phyloP scores from a whole-genome alignment of 2,329 filamentous ascomycete genomes.

The Sporothrix sp. region DNA sequence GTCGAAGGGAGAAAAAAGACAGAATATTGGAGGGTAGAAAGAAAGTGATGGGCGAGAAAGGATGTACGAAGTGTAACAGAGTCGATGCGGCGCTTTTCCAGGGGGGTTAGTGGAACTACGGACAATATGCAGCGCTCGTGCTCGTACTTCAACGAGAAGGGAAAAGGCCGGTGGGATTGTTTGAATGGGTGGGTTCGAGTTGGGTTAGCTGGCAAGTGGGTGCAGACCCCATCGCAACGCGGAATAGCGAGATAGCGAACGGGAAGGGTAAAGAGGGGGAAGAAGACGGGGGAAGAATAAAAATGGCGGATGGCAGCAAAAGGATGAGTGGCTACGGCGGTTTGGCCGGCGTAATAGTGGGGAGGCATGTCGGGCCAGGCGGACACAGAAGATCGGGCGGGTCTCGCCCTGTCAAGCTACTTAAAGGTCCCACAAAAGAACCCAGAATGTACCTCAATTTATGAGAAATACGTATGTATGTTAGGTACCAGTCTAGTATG shows the following conservation, averaged over 20 bases:
- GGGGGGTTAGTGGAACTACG: no score
- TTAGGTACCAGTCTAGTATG: background rate
- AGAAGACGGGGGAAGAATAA: slow-evolving; percentile 3
- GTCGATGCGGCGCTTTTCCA: background rate
- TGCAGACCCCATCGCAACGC: background rate
- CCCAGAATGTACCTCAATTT: background rate
- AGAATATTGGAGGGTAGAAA: slow-evolving; percentile 2
- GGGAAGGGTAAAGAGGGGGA: background rate
- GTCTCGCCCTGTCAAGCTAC: background rate
- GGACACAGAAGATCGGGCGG: slow-evolving; percentile 14
- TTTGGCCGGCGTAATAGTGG: slow-evolving; percentile 52
- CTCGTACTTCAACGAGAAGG: background rate
- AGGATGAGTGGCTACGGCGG: slow-evolving; percentile 37
- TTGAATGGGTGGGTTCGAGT: slow-evolving; percentile 1
- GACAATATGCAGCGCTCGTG: no score
- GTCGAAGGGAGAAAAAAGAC: background rate
- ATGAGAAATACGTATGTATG: background rate
- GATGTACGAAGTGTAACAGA: no score
- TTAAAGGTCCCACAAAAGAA: no score
- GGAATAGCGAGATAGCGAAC: slow-evolving; percentile 1
- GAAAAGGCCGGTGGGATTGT: slow-evolving; percentile 1
- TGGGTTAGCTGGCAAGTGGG: slow-evolving; percentile 1
- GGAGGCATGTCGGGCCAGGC: slow-evolving; percentile 22
- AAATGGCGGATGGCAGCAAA: slow-evolving; percentile 3
- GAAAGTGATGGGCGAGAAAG: background rate